Evolutionary conservation across 768 basidiomycete genomes (phyloP), one percentile per base, ranked within the genome.

Genomic region (Termitomyces sp.): DNA sequence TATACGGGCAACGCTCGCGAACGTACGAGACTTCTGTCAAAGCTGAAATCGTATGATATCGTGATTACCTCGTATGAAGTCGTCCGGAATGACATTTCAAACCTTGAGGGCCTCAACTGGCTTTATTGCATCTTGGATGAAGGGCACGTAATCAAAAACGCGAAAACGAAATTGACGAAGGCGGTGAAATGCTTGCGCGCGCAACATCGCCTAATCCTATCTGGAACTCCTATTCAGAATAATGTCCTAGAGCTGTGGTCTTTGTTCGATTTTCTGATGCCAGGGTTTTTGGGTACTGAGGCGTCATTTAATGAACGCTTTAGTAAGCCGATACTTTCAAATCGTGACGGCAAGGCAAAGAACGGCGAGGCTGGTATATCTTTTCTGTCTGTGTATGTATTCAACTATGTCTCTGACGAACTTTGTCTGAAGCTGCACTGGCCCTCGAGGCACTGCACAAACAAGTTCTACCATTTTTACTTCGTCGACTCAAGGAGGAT

Each of bases 201-300:
- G 0, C 88, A 95, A 59, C 97, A 99, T 74, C 88, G 97, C 26
- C 79, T 99, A 23, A 91, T 99, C 68, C 78, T 99, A 3, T 97
- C 95, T 0, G 97, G 97, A 40, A 99, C 97, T 6, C 97, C 97
- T 0, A 98, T 99, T 59, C 97, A 99, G 75, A 99, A 99, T 71
- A 98, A 99, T 69, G 95, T 99, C 2, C 78, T 99, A 51, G 97
- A 99, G 70, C 77, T 99, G 2, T 99, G 97, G 97, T 97, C 93
- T 72, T 76, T 99, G 47, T 99, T 99, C 72, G 97, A 99, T 74
- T 99, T 98, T 76, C 76, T 99, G 64, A 99, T 99, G 97, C 97
- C 97, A 16, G 97, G 97, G 4, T 98, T 99, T 76, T 77, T 99
- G 54, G 97, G 97, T n/a, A 94, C 90, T 13, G 97, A 98, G 71